Base-by-base conservation (phyloP, 192 early-diverging fungal genomes). In the Linnemannia exigua region DNA sequence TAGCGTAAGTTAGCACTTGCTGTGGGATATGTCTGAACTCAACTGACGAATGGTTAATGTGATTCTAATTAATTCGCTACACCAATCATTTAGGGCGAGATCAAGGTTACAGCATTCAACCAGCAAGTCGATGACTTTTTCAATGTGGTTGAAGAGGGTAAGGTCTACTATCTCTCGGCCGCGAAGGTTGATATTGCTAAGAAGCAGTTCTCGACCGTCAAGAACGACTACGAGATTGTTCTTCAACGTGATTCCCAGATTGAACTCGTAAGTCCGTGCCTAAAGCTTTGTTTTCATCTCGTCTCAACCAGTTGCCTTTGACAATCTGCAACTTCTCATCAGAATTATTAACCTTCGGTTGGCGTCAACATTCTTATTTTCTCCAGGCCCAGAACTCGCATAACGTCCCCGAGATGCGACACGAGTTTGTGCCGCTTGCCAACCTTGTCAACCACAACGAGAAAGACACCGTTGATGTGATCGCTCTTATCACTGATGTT, bases 51-150 rank as follows among this genome's bases (percentile, higher is more conserved):
- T 14, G 9, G 67, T n/a, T 11, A 69, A 17, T 8, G 36, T 38
- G 22, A 22, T 41, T 41, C 36, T 69, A 69, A 38, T 69, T 69
- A 36, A 38, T 38, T 38, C 70, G 70, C 5, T 81, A 12, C 38
- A 38, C 58, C 19, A 58, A 44, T 7, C 28, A 16, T 69, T n/a
- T 81, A 96, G 95, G 94, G 97, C 58, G 98, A 99, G 81, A 99
- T 99, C 79, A 94, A 95, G 63, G 98, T 95, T 9, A 99, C 98
- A 3, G 94, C 87, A n/a, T 99, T 99, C 87, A 97, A 94, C 51
- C 95, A 97, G 58, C 92, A 95, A 70, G 97, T 96, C 2, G 94
- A 95, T 77, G 86, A 89, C 33, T 91, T 95, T 75, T 96, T 94
- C 73, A 89, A 95, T 28, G n/a, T 96, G 36, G 83, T 99, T 28